Percentiles rank a stretch among this genome's conserved stretches.
These are phyloP conservation scores for Coffea canephora DNA, from an alignment of 257 asterid species.

Conservation along the genomic window DNA sequence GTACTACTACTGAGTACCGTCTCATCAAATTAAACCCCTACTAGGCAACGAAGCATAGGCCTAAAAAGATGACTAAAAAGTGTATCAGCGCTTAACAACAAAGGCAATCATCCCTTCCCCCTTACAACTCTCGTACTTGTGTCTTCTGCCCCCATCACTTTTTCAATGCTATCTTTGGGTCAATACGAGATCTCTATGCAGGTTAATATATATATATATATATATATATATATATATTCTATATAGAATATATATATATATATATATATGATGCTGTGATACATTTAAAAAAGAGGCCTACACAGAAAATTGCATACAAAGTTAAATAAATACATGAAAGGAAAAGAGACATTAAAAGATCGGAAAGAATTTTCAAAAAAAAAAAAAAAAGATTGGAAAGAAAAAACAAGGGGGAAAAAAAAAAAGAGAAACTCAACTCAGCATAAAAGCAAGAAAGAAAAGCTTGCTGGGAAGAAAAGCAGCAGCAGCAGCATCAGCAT, in stretches of 20 bases:
- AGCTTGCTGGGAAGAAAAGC: constrained; percentile 34
- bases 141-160: constrained; percentile 17
- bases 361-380: too few relatives aligned
- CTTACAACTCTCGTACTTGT: constrained; percentile 14
- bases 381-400: too few relatives aligned
- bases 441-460: constrained; percentile 7
- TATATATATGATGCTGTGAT: too few relatives aligned
- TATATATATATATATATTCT: too few relatives aligned
- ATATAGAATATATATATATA: too few relatives aligned
- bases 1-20: too few relatives aligned
- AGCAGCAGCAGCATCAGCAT: constrained; percentile 2
- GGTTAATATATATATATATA: too few relatives aligned
- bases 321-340: not conserved
- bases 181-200: too few relatives aligned
- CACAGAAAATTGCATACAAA: not conserved
- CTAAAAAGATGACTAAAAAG: not conserved
- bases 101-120: constrained; percentile 10
- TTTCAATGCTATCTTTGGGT: not conserved
- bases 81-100: not conserved
- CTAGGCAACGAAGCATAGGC: not conserved
- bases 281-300: not conserved
- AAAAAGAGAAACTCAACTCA: not conserved
- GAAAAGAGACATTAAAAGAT: not conserved
- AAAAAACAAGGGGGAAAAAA: not conserved
- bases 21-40: not conserved